phyloP scores from a whole-genome alignment of 345 rosid genomes.

The Hirschfeldia incana region DNA sequence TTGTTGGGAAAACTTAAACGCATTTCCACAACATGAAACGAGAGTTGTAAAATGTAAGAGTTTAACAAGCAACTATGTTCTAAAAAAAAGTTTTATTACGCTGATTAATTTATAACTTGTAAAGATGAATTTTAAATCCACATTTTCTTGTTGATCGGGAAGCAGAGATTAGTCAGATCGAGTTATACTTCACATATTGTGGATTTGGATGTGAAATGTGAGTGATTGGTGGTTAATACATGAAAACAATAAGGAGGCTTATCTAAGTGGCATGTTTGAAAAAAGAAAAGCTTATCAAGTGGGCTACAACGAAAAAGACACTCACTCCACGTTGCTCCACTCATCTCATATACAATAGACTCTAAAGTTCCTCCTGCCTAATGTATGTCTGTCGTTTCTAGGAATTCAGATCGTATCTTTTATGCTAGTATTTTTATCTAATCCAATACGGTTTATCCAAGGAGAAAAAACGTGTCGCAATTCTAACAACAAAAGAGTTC shows the following conservation, averaged over 20 bases:
- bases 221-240: conserved; percentile 37
- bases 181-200: neutral
- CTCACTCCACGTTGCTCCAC: conserved; percentile 25
- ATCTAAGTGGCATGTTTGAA: conserved; percentile 18
- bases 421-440: neutral
- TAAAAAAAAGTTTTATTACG: neutral
- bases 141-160: neutral
- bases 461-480: neutral
- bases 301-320: conserved; percentile 27
- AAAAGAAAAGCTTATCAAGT: neutral
- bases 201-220: conserved; percentile 16
- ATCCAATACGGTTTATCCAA: neutral
- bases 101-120: neutral
- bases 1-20: neutral
- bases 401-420: neutral
- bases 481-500: neutral
- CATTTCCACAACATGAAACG: neutral
- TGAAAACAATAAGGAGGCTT: conserved; percentile 29
- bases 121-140: neutral
- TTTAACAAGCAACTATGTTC: conserved; percentile 1
- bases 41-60: neutral
- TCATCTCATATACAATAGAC: neutral
- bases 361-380: neutral
- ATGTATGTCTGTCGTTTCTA: conserved; percentile 24
- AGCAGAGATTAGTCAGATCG: neutral